Base-by-base conservation (phyloP, 1,284 basidiomycete genomes). In the Pascua guehoae region DNA sequence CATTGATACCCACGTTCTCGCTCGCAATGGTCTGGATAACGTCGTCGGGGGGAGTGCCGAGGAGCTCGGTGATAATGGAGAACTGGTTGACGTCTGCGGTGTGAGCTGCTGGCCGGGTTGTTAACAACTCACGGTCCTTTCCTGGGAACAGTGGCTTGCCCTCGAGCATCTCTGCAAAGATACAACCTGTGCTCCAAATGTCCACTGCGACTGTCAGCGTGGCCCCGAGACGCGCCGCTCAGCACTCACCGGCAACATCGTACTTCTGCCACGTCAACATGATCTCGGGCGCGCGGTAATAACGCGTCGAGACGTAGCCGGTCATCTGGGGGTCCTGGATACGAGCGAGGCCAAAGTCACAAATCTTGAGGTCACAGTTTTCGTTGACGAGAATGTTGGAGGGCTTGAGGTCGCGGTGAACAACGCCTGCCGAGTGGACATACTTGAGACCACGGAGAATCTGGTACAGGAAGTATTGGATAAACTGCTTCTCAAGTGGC, bases 231-330 rank as follows among this genome's bases (percentile, higher is more conserved):
- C 10, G 39, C 37, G 36, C 12, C 37, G 12, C n/a, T 16, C 42
- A 44, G 42, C 7, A 77, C 78, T 66, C 60, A 81, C 80, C 81
- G 32, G 93, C 96, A 55, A 98, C 95, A 76, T 98, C 96, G 81
- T 98, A 98, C 81, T 98, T 98, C 78, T 98, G 95, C 96, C 96
- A 98, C 47, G 95, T 99, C 73, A 99, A 84, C 96, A 99, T 99
- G 81, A 99, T 98, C 79, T 99, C 95, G 8, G 95, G 95, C 4
- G 95, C 96, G 54, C 96, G 88, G 79, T 99, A 98, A 80, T 98
- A 98, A 68, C 96, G 84, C 57, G 95, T 99, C 61, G 94, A 98
- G 63, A 98, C 95, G 75, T 98, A 99, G 61, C 96, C 96, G 5
- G 96, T 98, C 96, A 99, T 98, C 78, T 98, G 96, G 9, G 95